Percentiles rank a stretch among this genome's conserved stretches.
These are phyloP conservation scores for Cystofilobasidium macerans DNA, from an alignment of 768 basidiomycete genomes.

Conservation along the genomic window DNA sequence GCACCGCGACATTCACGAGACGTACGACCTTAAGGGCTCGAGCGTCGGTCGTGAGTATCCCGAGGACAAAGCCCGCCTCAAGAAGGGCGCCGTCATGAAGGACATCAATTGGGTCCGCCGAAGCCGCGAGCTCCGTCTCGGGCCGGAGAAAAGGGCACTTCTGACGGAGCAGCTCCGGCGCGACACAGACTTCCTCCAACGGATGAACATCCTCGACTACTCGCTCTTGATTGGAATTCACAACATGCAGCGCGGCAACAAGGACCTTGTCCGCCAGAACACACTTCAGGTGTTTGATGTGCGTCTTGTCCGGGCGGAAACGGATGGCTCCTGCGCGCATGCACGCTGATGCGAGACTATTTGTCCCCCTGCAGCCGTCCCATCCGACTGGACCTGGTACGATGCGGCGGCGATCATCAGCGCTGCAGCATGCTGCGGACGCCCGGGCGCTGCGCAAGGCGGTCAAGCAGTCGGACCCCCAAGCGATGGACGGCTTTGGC, in stretches of 20 bases:
- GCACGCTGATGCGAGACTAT: conserved; percentile 48
- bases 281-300: conserved; percentile 88
- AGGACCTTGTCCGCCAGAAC: conserved; percentile 79
- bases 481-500: conserved; percentile 52
- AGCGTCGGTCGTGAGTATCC: conserved; percentile 79
- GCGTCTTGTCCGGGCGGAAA: conserved; percentile 42
- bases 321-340: conserved; percentile 45
- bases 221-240: conserved; percentile 89
- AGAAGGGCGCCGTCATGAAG: conserved; percentile 82
- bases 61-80: conserved; percentile 63
- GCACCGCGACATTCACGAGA: conserved; percentile 94
- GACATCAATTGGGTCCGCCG: conserved; percentile 94
- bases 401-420: conserved; percentile 52
- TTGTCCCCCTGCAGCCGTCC: conserved; percentile 35
- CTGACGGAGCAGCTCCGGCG: conserved; percentile 81
- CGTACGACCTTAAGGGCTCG: conserved; percentile 91
- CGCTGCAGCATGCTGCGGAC: conserved; percentile 54
- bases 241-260: conserved; percentile 77
- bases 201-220: conserved; percentile 89
- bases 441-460: conserved; percentile 76
- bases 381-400: conserved; percentile 34
- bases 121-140: conserved; percentile 63
- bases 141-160: conserved; percentile 85
- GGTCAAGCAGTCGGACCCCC: conserved; percentile 70
- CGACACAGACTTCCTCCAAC: conserved; percentile 73